Base-by-base conservation (phyloP, 805 yeast species). In the Komagataella kurtzmanii region DNA sequence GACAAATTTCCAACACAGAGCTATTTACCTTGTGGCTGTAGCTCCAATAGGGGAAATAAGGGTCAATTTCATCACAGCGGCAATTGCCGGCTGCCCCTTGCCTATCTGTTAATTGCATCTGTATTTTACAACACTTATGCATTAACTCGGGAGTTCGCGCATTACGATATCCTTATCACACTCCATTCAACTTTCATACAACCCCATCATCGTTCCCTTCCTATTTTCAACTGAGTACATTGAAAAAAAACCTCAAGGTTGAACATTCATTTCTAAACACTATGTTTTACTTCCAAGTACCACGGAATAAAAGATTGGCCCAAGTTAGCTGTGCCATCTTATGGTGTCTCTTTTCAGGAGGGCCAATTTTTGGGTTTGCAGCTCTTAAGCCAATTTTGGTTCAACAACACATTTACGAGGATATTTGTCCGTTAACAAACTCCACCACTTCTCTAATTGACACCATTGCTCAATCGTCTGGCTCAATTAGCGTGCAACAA, bases 311-410 rank as follows among this genome's bases (percentile, higher is more conserved):
- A 8, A 65, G 80, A 55, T 50, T 73, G 7, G 52, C 73, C 2
- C 95, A 88, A 63, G 75, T 86, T 8, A 49, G 61, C 1, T 86
- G 96, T 66, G 90, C 97, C 24, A 77, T 88, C 17, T 52, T 73
- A 0, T 90, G 96, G 96, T 91, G 97, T 68, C 68, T 90, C 12
- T 71, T 88, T 44, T 88, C 96, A 0, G 97, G 96, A 0, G 98
- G 97, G 5, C 88, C 95, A 1, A 82, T 90, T 12, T 90, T 90
- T 72, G 98, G 98, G 3, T 90, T 90, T 70, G 97, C 97, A 21
- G 97, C 98, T 3, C 70, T 90, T 51, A 91, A 91, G 62, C 95
- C 95, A 5, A 79, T 90, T 8, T 68, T 91, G 47, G 75, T 88
- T 17, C 64, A 72, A 7, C 90, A 91, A 61, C 89, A 91, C 3